Percentiles rank a stretch among this genome's conserved stretches.
phyloP scores from a whole-genome alignment of 2,329 filamentous ascomycete species.

The Exophiala aquamarina region DNA sequence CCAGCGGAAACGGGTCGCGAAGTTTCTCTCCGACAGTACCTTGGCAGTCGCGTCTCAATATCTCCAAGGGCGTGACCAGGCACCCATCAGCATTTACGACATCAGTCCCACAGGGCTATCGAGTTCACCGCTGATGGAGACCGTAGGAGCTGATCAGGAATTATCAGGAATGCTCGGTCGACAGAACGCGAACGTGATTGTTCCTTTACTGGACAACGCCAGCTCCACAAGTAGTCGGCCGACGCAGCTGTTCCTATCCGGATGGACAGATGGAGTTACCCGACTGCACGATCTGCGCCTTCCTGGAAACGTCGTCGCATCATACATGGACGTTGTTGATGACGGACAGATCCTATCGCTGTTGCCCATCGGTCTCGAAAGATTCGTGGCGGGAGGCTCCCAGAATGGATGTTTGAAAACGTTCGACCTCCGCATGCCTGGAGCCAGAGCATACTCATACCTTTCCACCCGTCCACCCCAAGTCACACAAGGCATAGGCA shows the following conservation, averaged over 20 bases:
- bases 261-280: slow-evolving; percentile 58
- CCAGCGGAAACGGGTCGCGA: slow-evolving; percentile 49
- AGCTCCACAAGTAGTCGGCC: slow-evolving; percentile 30
- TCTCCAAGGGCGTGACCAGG: slow-evolving; percentile 33
- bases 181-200: slow-evolving; percentile 37
- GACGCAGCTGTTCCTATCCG: slow-evolving; percentile 58
- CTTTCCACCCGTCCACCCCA: no score
- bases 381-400: slow-evolving; percentile 57
- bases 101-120: slow-evolving; percentile 48
- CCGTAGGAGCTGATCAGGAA: not conserved
- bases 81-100: slow-evolving; percentile 51
- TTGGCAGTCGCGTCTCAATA: slow-evolving; percentile 53
- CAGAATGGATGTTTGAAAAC: slow-evolving; percentile 61
- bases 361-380: slow-evolving; percentile 55
- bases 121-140: slow-evolving; percentile 28
- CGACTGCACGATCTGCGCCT: slow-evolving; percentile 63
- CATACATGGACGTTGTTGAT: slow-evolving; percentile 58
- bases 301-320: slow-evolving; percentile 45
- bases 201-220: slow-evolving; percentile 32
- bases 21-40: slow-evolving; percentile 50
- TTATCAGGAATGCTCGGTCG: slow-evolving; percentile 15
- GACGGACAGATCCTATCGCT: slow-evolving; percentile 60
- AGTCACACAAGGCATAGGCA: no score
- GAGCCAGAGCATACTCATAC: slow-evolving; percentile 40
- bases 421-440: slow-evolving; percentile 59